A percentile compares a stretch with the other conserved stretches of the same genome.
phyloP scores from a whole-genome alignment of 2,329 filamentous ascomycete genomes.

The Aspergillus sp. region DNA sequence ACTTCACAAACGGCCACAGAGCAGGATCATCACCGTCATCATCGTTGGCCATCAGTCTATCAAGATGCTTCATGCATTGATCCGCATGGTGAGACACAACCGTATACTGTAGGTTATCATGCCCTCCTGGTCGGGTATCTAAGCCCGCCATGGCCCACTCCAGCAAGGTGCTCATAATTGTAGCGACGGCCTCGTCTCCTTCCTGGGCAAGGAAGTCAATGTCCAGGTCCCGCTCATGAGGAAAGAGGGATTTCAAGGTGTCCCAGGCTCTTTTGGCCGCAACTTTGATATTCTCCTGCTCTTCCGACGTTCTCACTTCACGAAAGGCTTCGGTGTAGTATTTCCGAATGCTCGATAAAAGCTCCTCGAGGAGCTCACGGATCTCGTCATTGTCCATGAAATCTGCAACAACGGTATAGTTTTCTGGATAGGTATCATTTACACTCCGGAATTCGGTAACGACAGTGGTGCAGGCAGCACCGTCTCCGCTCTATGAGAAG shows the following conservation, averaged over 20 bases:
- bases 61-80: slow-evolving; percentile 18
- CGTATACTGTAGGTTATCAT: slow-evolving; percentile 3
- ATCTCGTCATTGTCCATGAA: slow-evolving; percentile 12
- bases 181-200: neutral
- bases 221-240: slow-evolving; percentile 8
- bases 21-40: neutral
- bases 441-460: slow-evolving; percentile 15
- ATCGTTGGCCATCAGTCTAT: slow-evolving; percentile 17
- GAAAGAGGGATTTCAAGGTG: slow-evolving; percentile 22
- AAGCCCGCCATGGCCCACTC: slow-evolving; percentile 14
- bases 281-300: slow-evolving; percentile 10
- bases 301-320: slow-evolving; percentile 5
- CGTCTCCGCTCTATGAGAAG: slow-evolving; percentile 8
- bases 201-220: slow-evolving; percentile 18
- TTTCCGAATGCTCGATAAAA: slow-evolving; percentile 1
- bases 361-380: slow-evolving; percentile 9
- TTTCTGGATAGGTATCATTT: slow-evolving; percentile 3
- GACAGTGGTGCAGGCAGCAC: slow-evolving; percentile 13
- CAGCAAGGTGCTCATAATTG: slow-evolving; percentile 11
- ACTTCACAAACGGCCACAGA: slow-evolving; percentile 27
- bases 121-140: slow-evolving; percentile 16
- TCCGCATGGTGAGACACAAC: slow-evolving; percentile 6
- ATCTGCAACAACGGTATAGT: slow-evolving; percentile 13
- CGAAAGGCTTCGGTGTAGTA: neutral
- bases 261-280: slow-evolving; percentile 13